Evolutionary conservation across 441 rosid genomes (phyloP), one percentile per base, ranked within the genome.

Genomic region (Populus hybrid): DNA sequence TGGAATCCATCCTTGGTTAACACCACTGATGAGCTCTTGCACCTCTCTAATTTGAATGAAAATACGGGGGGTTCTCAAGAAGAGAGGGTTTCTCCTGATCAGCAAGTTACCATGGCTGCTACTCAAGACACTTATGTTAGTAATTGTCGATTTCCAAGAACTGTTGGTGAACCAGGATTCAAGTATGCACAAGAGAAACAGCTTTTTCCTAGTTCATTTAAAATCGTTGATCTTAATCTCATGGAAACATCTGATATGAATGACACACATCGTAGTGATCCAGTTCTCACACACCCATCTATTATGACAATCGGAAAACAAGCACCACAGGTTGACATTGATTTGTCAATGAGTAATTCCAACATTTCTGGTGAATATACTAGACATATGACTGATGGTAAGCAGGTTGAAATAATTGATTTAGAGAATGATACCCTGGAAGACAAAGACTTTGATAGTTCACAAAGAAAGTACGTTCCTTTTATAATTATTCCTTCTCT

Each of bases 161-260:
- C 64, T 40, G 85, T 42, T 23, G 79, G 80, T 73, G 89, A 83
- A 69, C 36, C 90, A 69, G 74, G 87, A 61, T 68, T 76, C 23
- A 85, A 69, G 72, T 86, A 82, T 86, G 80, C 92, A 42, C 90
- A 87, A 86, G 98, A 95, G 86, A 92, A 88, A 78, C 93, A 90
- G 82, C 87, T 91, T 82, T 87, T 90, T 82, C 94, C 95, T 7
- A 86, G 91, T 85, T 86, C 98, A 69, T 94, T 92, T 84, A 95
- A 92, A 90, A 95, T 90, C 28, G 94, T 92, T 73, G 99, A 95
- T 80, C 93, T 95, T 78, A 95, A 95, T 83, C 90, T 94, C 80
- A 90, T 92, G 84, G 94, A 90, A 89, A 78, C 88, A 35, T 83
- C 93, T 20, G 93, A 94, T 81, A 74, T 82, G 29, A 85, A 83